A percentile compares a stretch with the other conserved stretches of the same genome.
Conservation (phyloP, 140 eudicot genomes). For the Cichorium intybus region DNA sequence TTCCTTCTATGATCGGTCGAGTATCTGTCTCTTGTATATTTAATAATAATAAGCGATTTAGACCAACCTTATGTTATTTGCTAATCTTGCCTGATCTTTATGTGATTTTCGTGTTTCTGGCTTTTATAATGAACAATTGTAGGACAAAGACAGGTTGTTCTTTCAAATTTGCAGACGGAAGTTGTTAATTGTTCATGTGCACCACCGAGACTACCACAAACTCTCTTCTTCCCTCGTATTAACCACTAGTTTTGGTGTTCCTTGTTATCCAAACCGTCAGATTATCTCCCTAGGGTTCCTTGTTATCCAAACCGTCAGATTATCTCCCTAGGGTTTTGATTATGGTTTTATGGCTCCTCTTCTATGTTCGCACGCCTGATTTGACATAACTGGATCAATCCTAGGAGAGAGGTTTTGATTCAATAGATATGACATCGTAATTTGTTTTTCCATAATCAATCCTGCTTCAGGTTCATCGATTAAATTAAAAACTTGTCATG, state of each 20-base stretch:
- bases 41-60: background rate
- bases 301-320: too few relatives aligned
- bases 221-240: background rate
- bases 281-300: background rate
- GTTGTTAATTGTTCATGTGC: background rate
- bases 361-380: background rate
- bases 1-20: background rate
- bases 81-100: slow-evolving; percentile 1
- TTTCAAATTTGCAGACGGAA: background rate
- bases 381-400: background rate
- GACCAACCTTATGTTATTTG: background rate
- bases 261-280: too few relatives aligned
- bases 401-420: too few relatives aligned
- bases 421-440: too few relatives aligned
- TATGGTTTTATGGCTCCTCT: background rate
- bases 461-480: background rate
- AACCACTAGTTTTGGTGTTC: background rate
- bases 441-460: background rate
- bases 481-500: background rate
- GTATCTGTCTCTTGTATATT: background rate
- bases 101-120: background rate
- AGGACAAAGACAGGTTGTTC: background rate
- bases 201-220: background rate
- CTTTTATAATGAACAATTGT: slow-evolving; percentile 2
- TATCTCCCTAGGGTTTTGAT: background rate